Evolutionary conservation across 768 basidiomycete genomes (phyloP).

Genomic region (Panaeolus cyanescens): DNA sequence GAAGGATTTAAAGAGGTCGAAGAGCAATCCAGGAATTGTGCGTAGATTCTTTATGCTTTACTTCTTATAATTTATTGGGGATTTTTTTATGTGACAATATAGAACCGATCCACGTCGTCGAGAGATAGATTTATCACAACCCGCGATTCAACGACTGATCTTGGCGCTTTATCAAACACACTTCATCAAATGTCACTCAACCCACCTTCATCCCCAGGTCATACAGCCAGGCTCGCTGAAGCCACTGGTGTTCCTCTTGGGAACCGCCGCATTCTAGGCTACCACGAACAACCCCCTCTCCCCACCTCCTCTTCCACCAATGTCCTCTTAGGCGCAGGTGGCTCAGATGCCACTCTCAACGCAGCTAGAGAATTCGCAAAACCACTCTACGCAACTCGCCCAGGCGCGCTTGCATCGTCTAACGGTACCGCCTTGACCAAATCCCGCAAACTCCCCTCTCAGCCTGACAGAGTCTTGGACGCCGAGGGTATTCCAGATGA

Average conservation of each 20-base stretch:
- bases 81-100: constrained; percentile 1
- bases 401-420: constrained; percentile 62
- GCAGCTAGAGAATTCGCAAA: constrained; percentile 78
- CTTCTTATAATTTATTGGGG: constrained; percentile 9
- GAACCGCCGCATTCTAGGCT: constrained; percentile 83
- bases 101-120: constrained; percentile 40
- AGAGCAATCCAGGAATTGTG: constrained; percentile 68
- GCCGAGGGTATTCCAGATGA: constrained; percentile 94
- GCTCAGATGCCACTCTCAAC: constrained; percentile 61
- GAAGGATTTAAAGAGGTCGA: constrained; percentile 67
- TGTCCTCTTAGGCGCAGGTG: neutral
- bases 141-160: constrained; percentile 38
- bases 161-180: constrained; percentile 54
- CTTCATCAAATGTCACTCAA: constrained; percentile 66
- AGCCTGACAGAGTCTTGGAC: constrained; percentile 92
- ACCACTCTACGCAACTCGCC: constrained; percentile 70
- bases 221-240: constrained; percentile 75
- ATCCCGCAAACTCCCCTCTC: constrained; percentile 80
- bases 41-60: constrained; percentile 12
- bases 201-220: constrained; percentile 67
- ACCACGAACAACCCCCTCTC: constrained; percentile 82
- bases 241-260: constrained; percentile 71
- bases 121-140: constrained; percentile 77
- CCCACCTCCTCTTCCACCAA: constrained; percentile 53
- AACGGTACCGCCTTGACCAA: constrained; percentile 67